Evolutionary conservation across 2,329 filamentous ascomycete species (phyloP).

Genomic region (Alternaria sp.): DNA sequence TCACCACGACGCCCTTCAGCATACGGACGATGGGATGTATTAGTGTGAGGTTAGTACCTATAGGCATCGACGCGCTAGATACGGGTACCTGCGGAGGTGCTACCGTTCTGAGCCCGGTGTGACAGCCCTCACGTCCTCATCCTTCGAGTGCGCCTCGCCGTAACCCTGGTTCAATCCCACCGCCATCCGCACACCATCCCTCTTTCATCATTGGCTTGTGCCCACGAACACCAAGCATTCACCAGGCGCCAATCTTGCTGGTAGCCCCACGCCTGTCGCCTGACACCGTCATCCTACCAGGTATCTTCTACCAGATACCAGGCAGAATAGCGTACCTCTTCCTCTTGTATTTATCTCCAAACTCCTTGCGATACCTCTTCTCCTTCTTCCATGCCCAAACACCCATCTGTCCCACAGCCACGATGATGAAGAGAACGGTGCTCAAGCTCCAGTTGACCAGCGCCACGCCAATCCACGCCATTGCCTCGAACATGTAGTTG

Average conservation of each 20-base stretch:
- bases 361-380: conserved; percentile 85
- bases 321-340: conserved; percentile 88
- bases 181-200: background rate
- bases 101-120: conserved; percentile 1
- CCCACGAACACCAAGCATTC: conserved; percentile 1
- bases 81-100: conserved; percentile 10
- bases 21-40: background rate
- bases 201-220: conserved; percentile 4
- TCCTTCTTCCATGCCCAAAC: conserved; percentile 93
- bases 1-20: background rate
- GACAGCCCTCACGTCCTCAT: background rate
- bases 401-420: conserved; percentile 82
- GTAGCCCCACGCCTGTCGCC: background rate
- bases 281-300: conserved; percentile 55
- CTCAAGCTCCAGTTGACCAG: conserved; percentile 81
- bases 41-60: background rate
- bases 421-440: conserved; percentile 76
- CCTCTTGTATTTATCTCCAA: conserved; percentile 92
- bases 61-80: background rate
- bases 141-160: conserved; percentile 2
- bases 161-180: background rate
- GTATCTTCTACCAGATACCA: conserved; percentile 66
- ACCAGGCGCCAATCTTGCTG: background rate
- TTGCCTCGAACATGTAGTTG: conserved; percentile 93
- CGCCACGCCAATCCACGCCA: conserved; percentile 86